Evolutionary conservation across 345 rosid genomes (phyloP), one percentile per base, ranked within the genome.

Genomic region (Bretschneidera sinensis): DNA sequence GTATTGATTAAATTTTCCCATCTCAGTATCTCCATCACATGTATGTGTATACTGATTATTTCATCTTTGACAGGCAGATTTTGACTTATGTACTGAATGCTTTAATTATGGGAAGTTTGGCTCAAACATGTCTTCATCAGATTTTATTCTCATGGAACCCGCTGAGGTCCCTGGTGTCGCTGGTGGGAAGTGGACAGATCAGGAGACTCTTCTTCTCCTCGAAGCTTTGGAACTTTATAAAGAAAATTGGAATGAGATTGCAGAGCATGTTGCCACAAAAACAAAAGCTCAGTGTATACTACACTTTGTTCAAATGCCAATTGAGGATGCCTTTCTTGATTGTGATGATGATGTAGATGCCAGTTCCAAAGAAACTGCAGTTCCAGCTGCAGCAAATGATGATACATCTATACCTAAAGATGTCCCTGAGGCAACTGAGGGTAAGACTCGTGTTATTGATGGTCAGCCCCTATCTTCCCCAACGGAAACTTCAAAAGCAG

Each of bases 101-200:
- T 91, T 91, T 71, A 82, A 56, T 63, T 79, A 82, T 74, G 85
- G 95, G 48, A 91, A 91, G 81, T 88, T 95, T 69, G 92, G 83
- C 61, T 82, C 95, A 17, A 79, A 83, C 74, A 88, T 95, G 99
- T 86, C 92, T 28, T 78, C 91, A 9, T 86, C 94, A 13, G 99
- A 95, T 76, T 95, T 95, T 68, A 91, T 95, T 77, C 83, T 95
- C 64, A 95, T 95, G 98, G 96, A 86, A 54, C 92, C 96, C 64
- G 96, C 85, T 66, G 98, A 95, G 74, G 77, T 78, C 56, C 78
- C 79, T 81, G 96, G 96, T 63, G 71, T 60, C 63, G 85, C 76
- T 70, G 85, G 96, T 57, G 99, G 95, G 68, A 91, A 81, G 63
- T 95, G 99, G 99, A 91, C 98, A 50, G 99, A 95, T 84, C 98